A percentile compares a stretch with the other conserved stretches of the same genome.
Evolutionary conservation across 352 stramenopile species (phyloP).

Genomic region (Phytophthora brassicae): DNA sequence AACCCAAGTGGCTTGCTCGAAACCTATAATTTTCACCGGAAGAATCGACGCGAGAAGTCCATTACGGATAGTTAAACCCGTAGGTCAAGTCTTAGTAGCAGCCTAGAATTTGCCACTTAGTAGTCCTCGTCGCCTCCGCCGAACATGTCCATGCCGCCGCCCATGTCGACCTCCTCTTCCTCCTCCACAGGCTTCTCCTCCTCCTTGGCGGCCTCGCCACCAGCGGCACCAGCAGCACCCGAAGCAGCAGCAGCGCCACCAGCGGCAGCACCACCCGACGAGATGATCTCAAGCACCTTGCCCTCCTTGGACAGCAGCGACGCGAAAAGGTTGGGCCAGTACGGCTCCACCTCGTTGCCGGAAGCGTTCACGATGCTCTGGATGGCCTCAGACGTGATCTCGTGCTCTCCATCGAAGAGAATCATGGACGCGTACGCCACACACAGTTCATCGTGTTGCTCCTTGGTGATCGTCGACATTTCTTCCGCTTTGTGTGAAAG

Average conservation of each 20-base stretch:
- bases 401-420: slow-evolving; percentile 83
- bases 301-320: slow-evolving; percentile 73
- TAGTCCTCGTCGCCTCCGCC: slow-evolving; percentile 20
- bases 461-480: slow-evolving; percentile 81
- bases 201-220: slow-evolving; percentile 48
- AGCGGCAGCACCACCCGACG: slow-evolving; percentile 55
- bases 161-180: slow-evolving; percentile 42
- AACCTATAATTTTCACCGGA: slow-evolving; percentile 38
- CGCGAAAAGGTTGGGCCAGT: slow-evolving; percentile 80
- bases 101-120: slow-evolving; percentile 37
- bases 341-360: slow-evolving; percentile 83
- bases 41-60: slow-evolving; percentile 48
- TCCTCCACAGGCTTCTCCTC: slow-evolving; percentile 65
- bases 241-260: slow-evolving; percentile 41
- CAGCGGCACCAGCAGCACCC: slow-evolving; percentile 39
- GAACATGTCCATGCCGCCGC: too few relatives aligned
- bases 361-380: slow-evolving; percentile 68
- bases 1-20: slow-evolving; percentile 22
- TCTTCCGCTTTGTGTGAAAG: slow-evolving; percentile 58
- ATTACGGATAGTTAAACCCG: slow-evolving; percentile 48
- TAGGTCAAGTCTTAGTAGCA: slow-evolving; percentile 39
- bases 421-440: slow-evolving; percentile 84
- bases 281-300: slow-evolving; percentile 82
- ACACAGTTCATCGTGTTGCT: slow-evolving; percentile 87
- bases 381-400: slow-evolving; percentile 80